Conservation (phyloP, 2,329 filamentous ascomycete species). For the Monosporascus cannonballus region DNA sequence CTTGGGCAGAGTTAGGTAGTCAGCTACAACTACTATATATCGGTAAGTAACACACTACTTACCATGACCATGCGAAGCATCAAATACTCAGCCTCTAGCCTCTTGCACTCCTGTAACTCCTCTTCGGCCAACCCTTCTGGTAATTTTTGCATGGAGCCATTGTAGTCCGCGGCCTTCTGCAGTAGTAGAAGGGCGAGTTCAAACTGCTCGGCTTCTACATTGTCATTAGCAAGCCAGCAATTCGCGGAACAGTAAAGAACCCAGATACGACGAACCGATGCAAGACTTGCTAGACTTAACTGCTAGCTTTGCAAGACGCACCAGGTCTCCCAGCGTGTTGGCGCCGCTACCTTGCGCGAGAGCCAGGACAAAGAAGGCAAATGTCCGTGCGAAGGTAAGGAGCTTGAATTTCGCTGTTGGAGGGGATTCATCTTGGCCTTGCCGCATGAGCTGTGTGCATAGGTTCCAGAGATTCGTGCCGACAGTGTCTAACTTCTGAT, state of each 20-base stretch:
- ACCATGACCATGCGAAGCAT: constrained; percentile 63
- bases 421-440: constrained; percentile 19
- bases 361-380: constrained; percentile 65
- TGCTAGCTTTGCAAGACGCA: constrained; percentile 60
- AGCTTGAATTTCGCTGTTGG: constrained; percentile 21
- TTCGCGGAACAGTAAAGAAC: constrained; percentile 6
- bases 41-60: constrained; percentile 20
- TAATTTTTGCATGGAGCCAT: constrained; percentile 31
- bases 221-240: constrained; percentile 9
- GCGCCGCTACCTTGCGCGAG: constrained; percentile 36
- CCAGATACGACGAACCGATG: constrained; percentile 42
- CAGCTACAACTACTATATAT: not conserved
- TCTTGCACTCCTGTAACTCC: constrained; percentile 23
- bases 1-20: constrained; percentile 34
- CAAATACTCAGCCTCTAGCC: constrained; percentile 56
- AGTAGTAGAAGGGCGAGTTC: constrained; percentile 56
- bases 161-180: constrained; percentile 56
- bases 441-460: constrained; percentile 45
- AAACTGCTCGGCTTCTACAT: constrained; percentile 44
- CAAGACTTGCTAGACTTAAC: constrained; percentile 60
- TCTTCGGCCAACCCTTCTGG: constrained; percentile 21
- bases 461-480: constrained; percentile 63
- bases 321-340: constrained; percentile 29
- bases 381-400: constrained; percentile 36
- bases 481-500: constrained; percentile 45